phyloP scores from a whole-genome alignment of 192 early-diverging fungal genomes.

The Backusella luteola region DNA sequence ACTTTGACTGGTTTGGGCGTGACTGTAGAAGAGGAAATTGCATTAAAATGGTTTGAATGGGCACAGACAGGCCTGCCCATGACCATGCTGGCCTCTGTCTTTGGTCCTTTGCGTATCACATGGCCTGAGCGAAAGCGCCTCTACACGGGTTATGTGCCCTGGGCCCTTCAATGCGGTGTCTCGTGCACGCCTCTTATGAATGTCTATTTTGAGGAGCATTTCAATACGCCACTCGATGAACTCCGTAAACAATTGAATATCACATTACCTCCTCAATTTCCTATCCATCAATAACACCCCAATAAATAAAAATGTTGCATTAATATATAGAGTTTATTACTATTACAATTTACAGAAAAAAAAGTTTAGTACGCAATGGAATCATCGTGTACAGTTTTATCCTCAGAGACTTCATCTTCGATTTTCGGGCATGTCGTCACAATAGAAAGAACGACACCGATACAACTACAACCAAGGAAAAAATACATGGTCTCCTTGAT shows the following conservation, averaged over 20 bases:
- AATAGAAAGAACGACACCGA: too few relatives aligned
- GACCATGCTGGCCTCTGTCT: conserved; percentile 73
- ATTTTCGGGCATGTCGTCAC: too few relatives aligned
- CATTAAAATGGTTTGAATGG: conserved; percentile 94
- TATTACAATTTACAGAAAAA: too few relatives aligned
- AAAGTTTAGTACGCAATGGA: too few relatives aligned
- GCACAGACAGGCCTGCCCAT: conserved; percentile 91
- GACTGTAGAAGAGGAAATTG: conserved; percentile 88
- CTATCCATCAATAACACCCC: background rate
- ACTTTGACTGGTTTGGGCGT: conserved; percentile 78
- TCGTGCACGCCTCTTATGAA: conserved; percentile 78
- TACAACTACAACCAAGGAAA: too few relatives aligned
- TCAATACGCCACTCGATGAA: conserved; percentile 62
- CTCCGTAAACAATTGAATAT: conserved; percentile 78
- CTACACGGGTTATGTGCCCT: conserved; percentile 77
- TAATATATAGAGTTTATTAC: too few relatives aligned
- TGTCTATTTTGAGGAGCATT: conserved; percentile 86
- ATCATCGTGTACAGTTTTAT: too few relatives aligned
- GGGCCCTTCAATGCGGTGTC: conserved; percentile 86
- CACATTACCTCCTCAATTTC: conserved; percentile 40
- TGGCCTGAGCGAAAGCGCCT: conserved; percentile 59
- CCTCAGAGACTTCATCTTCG: too few relatives aligned
- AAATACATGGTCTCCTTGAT: too few relatives aligned
- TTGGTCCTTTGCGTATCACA: conserved; percentile 77
- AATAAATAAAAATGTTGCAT: background rate